A percentile compares a stretch with the other conserved stretches of the same genome.
Evolutionary conservation across 2,329 filamentous ascomycete species (phyloP).

Genomic region (Nemania abortiva): DNA sequence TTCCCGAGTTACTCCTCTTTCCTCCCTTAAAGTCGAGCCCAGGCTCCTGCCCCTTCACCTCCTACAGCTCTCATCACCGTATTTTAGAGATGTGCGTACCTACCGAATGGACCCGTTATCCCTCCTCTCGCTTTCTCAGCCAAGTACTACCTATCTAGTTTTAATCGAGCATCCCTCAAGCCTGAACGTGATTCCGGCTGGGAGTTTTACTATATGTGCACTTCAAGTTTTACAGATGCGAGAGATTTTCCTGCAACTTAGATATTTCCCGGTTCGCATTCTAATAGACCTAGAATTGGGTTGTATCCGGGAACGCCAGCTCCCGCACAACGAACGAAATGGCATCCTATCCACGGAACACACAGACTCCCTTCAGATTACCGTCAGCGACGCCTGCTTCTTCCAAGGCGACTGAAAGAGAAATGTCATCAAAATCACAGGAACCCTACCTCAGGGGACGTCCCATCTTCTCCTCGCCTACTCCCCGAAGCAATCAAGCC

Average conservation of each 20-base stretch:
- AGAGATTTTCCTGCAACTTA: not conserved
- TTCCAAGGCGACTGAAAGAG: conserved; percentile 24
- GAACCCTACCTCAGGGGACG: conserved; percentile 32
- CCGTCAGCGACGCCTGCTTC: conserved; percentile 35
- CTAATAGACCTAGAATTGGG: not conserved
- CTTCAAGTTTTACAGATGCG: not conserved
- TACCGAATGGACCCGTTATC: not conserved
- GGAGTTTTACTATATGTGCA: not conserved
- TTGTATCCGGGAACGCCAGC: not conserved
- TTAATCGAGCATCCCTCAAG: not conserved
- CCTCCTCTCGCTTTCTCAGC: not conserved
- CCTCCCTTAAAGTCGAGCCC: not conserved
- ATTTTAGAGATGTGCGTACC: not conserved
- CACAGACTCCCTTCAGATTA: conserved; percentile 1
- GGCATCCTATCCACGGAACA: conserved; percentile 17
- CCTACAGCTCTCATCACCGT: not conserved
- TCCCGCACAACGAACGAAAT: conserved; percentile 1
- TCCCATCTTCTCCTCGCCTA: conserved; percentile 41
- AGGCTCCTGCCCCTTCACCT: conserved; percentile 20
- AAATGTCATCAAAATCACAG: conserved; percentile 37
- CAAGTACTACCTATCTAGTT: not conserved
- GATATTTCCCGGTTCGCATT: not conserved
- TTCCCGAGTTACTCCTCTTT: not conserved
- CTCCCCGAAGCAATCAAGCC: conserved; percentile 15
- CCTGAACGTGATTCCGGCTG: not conserved